Evolutionary conservation across 495 filamentous ascomycete genomes (phyloP).

Genomic region (Lophiotrema nucula): DNA sequence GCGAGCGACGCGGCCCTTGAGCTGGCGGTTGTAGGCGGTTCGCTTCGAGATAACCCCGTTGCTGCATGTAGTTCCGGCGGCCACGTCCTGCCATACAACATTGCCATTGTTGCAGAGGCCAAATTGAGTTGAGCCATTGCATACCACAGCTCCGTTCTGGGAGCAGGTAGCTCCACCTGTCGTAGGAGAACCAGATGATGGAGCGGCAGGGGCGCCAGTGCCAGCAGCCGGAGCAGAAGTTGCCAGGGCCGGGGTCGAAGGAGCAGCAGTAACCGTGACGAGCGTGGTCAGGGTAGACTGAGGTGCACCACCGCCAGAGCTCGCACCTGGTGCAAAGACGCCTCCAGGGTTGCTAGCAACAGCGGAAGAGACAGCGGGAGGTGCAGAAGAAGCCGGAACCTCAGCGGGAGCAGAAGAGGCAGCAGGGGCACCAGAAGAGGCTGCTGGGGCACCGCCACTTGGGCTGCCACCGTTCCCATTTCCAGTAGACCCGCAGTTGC

Average conservation of each 20-base stretch:
- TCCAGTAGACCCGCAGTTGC: slow-evolving; percentile 23
- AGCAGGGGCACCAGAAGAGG: not conserved
- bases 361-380: not conserved
- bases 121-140: slow-evolving; percentile 34
- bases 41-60: slow-evolving; percentile 32
- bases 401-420: not conserved
- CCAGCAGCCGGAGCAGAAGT: slow-evolving; percentile 16
- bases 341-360: slow-evolving; percentile 25
- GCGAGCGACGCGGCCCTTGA: slow-evolving; percentile 19
- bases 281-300: slow-evolving; percentile 18
- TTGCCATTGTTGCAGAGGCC: slow-evolving; percentile 38
- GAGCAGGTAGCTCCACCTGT: slow-evolving; percentile 26
- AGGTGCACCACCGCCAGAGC: not conserved
- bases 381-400: not conserved
- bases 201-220: slow-evolving; percentile 13
- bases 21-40: not conserved
- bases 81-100: slow-evolving; percentile 35
- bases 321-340: slow-evolving; percentile 29
- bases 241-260: slow-evolving; percentile 1
- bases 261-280: slow-evolving; percentile 14
- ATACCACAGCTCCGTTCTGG: slow-evolving; percentile 32
- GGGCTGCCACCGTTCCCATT: not conserved
- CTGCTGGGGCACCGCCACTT: not conserved
- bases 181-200: slow-evolving; percentile 9
- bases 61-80: slow-evolving; percentile 37